Conservation (phyloP, 2,329 filamentous ascomycete species). For the Mycocentrospora acerina region DNA sequence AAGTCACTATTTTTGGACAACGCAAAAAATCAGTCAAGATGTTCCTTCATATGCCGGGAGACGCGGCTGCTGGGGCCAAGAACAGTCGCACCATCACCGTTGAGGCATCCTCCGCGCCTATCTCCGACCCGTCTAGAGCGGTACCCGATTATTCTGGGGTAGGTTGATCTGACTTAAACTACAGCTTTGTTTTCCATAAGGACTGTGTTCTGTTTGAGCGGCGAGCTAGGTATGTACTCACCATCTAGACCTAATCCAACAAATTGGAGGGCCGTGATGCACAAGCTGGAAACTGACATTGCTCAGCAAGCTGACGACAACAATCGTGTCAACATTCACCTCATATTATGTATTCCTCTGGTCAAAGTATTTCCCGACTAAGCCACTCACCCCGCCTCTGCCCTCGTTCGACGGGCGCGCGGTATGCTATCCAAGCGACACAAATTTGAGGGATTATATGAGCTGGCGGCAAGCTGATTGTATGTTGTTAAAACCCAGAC, state of each 20-base stretch:
- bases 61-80: no score
- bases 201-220: slow-evolving; percentile 81
- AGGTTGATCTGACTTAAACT: slow-evolving; percentile 25
- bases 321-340: slow-evolving; percentile 89
- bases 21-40: no score
- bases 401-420: slow-evolving; percentile 93
- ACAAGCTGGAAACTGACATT: no score
- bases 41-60: no score
- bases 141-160: no score
- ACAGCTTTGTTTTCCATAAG: slow-evolving; percentile 89
- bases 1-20: slow-evolving; percentile 18
- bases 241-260: no score
- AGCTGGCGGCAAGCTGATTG: slow-evolving; percentile 97
- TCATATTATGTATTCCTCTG: slow-evolving; percentile 85
- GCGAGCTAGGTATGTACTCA: slow-evolving; percentile 63
- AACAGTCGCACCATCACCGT: no score
- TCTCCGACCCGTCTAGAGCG: no score
- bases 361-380: slow-evolving; percentile 73
- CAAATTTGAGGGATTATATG: slow-evolving; percentile 89
- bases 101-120: no score
- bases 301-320: slow-evolving; percentile 81
- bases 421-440: slow-evolving; percentile 80
- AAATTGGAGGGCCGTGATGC: no score
- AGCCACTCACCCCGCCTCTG: slow-evolving; percentile 68
- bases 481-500: slow-evolving; percentile 57